phyloP scores from a whole-genome alignment of 2,329 filamentous ascomycete species.

The Canariomyces notabilis region DNA sequence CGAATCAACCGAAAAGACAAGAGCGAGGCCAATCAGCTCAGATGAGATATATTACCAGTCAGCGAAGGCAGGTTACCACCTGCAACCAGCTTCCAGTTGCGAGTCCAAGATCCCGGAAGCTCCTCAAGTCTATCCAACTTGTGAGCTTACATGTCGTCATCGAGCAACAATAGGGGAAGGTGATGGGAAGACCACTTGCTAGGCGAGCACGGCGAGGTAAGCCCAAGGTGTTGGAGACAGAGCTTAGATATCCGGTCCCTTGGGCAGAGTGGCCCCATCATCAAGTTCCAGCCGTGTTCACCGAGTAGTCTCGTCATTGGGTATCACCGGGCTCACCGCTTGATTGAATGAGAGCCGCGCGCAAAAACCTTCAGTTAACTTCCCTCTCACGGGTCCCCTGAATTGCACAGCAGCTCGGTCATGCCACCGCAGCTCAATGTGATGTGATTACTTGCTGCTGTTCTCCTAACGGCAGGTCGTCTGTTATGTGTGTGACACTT shows the following conservation, averaged over 20 bases:
- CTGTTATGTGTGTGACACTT: neutral
- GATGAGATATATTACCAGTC: too few relatives aligned
- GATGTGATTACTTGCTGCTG: neutral
- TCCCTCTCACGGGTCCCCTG: too few relatives aligned
- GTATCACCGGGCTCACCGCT: too few relatives aligned
- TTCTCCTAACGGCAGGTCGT: neutral
- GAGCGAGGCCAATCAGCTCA: too few relatives aligned
- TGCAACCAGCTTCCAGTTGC: constrained; percentile 1
- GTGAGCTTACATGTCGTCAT: constrained; percentile 7
- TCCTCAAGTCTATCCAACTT: neutral
- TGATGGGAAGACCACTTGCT: neutral
- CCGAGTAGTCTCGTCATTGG: too few relatives aligned
- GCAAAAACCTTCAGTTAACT: too few relatives aligned
- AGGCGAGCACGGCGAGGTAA: too few relatives aligned
- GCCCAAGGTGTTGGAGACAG: too few relatives aligned
- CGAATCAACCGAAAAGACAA: too few relatives aligned
- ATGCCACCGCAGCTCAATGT: neutral
- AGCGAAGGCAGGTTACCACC: constrained; percentile 4
- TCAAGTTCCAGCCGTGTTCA: too few relatives aligned
- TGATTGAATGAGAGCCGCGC: too few relatives aligned
- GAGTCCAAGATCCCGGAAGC: neutral
- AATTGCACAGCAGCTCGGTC: neutral
- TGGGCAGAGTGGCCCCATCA: neutral
- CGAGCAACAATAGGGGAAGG: neutral
- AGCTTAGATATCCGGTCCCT: too few relatives aligned